These are phyloP conservation scores for Marsdenia floribunda DNA, from an alignment of 257 asterid genomes.

Conservation along the genomic window DNA sequence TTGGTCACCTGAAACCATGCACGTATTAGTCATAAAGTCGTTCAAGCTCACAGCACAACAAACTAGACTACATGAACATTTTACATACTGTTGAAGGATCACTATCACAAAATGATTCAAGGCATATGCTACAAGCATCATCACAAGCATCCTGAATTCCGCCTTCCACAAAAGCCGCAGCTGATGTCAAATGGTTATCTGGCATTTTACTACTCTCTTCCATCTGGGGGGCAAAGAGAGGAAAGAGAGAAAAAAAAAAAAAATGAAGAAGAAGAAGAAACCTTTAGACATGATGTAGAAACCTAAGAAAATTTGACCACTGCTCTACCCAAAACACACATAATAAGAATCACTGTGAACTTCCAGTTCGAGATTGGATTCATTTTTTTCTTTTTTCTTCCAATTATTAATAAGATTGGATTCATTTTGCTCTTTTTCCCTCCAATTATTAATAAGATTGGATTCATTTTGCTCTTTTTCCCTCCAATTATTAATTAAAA, in stretches of 20 bases:
- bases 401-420: too few relatives aligned
- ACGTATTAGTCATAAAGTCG: not conserved
- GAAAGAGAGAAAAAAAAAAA: too few relatives aligned
- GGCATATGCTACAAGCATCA: slow-evolving; percentile 95
- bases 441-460: not conserved
- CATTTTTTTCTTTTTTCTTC: not conserved
- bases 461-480: not conserved
- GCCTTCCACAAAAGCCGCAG: slow-evolving; percentile 91
- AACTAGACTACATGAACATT: not conserved
- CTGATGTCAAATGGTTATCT: slow-evolving; percentile 70
- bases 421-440: not conserved
- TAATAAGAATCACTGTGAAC: not conserved
- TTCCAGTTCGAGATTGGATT: not conserved
- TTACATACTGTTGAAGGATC: slow-evolving; percentile 71
- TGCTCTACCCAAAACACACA: not conserved
- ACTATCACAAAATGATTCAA: slow-evolving; percentile 69
- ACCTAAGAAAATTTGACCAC: not conserved
- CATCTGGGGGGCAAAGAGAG: slow-evolving; percentile 47
- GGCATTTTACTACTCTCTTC: slow-evolving; percentile 56
- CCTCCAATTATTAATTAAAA: not conserved
- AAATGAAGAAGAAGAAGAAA: slow-evolving; percentile 7
- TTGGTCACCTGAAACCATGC: slow-evolving; percentile 54
- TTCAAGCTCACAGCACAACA: slow-evolving; percentile 4
- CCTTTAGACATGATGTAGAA: slow-evolving; percentile 11
- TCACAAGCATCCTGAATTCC: slow-evolving; percentile 90